Evolutionary conservation across 495 filamentous ascomycete genomes (phyloP).

Genomic region (Mycothermus thermophilus): DNA sequence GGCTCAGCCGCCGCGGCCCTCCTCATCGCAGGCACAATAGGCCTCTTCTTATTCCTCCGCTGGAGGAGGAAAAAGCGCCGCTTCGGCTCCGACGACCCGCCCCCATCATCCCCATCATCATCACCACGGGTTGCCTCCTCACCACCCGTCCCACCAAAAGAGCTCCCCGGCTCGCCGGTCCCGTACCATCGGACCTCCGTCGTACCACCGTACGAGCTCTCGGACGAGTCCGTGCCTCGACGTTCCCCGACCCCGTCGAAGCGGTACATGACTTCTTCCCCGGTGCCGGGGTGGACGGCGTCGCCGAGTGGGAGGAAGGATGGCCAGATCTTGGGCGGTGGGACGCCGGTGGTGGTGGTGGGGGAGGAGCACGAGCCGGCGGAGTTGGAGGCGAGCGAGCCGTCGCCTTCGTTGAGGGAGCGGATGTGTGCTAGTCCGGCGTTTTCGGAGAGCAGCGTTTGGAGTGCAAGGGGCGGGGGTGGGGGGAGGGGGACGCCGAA

Average conservation of each 20-base stretch:
- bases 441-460: constrained; percentile 3
- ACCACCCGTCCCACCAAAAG: constrained; percentile 18
- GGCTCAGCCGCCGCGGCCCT: constrained; percentile 14
- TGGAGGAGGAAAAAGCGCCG: constrained; percentile 1
- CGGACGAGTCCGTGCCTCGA: constrained; percentile 6
- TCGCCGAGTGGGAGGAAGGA: neutral
- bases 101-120: neutral
- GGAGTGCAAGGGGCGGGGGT: constrained; percentile 7
- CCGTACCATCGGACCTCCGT: constrained; percentile 2
- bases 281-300: neutral
- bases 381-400: constrained; percentile 1
- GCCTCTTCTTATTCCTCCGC: constrained; percentile 13
- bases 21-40: constrained; percentile 5
- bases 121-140: neutral
- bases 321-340: constrained; percentile 1
- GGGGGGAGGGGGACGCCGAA: constrained; percentile 3
- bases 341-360: constrained; percentile 9
- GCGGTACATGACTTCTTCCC: constrained; percentile 1
- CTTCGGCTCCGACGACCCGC: neutral
- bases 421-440: no score
- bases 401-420: no score
- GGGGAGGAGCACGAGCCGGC: constrained; percentile 1
- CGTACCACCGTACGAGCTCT: constrained; percentile 11
- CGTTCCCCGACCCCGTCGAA: neutral
- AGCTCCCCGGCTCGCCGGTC: constrained; percentile 1